These are phyloP conservation scores for Tricladium varicosporioides DNA, from an alignment of 2,329 filamentous ascomycete genomes.

Conservation along the genomic window DNA sequence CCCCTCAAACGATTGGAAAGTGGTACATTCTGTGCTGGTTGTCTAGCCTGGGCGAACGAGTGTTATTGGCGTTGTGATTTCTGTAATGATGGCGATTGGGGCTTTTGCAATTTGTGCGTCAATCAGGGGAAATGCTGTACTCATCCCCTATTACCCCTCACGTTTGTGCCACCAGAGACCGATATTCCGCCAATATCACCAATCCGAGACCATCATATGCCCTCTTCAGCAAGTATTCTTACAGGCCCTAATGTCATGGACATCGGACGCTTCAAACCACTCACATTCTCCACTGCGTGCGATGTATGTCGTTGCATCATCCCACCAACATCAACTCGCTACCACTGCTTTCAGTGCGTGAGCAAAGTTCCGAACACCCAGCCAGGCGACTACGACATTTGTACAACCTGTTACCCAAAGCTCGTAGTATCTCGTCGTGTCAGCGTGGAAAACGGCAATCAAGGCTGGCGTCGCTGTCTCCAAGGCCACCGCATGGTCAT, in stretches of 20 bases:
- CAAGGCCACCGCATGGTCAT: slow-evolving; percentile 82
- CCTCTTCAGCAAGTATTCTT: slow-evolving; percentile 45
- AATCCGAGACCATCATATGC: slow-evolving; percentile 44
- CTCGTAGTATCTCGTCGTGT: slow-evolving; percentile 64
- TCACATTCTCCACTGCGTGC: slow-evolving; percentile 74
- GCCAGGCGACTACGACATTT: slow-evolving; percentile 83
- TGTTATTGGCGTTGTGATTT: slow-evolving; percentile 87
- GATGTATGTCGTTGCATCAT: slow-evolving; percentile 76
- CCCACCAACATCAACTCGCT: slow-evolving; percentile 64
- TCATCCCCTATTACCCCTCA: slow-evolving; percentile 75
- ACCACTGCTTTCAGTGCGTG: slow-evolving; percentile 77
- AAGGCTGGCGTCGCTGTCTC: slow-evolving; percentile 81
- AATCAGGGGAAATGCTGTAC: slow-evolving; percentile 79
- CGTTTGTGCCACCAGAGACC: slow-evolving; percentile 49
- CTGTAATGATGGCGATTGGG: slow-evolving; percentile 94
- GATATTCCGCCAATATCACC: slow-evolving; percentile 38
- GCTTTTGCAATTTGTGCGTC: slow-evolving; percentile 85
- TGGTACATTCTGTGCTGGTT: slow-evolving; percentile 82
- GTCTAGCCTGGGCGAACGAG: slow-evolving; percentile 69
- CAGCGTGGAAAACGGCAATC: slow-evolving; percentile 69
- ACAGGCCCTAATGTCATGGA: slow-evolving; percentile 45
- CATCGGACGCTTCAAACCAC: slow-evolving; percentile 57
- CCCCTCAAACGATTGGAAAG: slow-evolving; percentile 67
- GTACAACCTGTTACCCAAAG: slow-evolving; percentile 71
- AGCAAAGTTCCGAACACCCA: slow-evolving; percentile 47